phyloP scores from a whole-genome alignment of 2,329 filamentous ascomycete species.

The Ophiostoma tasmaniense region DNA sequence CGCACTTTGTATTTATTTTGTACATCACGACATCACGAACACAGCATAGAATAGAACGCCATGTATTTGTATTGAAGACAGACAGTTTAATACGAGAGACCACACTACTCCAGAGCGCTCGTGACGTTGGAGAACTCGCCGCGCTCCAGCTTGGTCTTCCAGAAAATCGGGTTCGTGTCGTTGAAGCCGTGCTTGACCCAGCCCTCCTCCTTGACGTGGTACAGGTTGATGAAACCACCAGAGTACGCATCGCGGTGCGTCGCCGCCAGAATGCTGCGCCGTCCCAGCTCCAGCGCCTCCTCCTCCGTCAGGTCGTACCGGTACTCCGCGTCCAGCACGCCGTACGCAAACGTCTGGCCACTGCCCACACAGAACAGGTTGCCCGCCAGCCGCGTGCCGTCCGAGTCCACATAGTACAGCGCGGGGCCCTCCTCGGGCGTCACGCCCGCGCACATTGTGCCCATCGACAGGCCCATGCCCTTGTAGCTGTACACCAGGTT shows the following conservation, averaged over 20 bases:
- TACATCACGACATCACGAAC: not conserved
- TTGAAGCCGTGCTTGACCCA: constrained; percentile 99
- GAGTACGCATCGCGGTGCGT: constrained; percentile 98
- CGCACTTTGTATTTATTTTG: not conserved
- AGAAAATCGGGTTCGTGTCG: constrained; percentile 99
- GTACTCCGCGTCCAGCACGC: constrained; percentile 94
- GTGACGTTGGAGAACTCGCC: constrained; percentile 97
- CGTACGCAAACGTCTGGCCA: constrained; percentile 97
- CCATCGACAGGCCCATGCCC: constrained; percentile 97
- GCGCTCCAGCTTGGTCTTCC: constrained; percentile 97
- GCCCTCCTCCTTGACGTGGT: constrained; percentile 97
- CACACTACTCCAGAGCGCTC: constrained; percentile 54
- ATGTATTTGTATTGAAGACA: not conserved
- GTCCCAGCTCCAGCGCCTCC: constrained; percentile 83
- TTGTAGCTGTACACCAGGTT: constrained; percentile 99
- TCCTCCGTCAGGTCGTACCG: constrained; percentile 77
- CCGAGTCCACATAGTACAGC: constrained; percentile 97
- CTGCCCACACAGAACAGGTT: constrained; percentile 98
- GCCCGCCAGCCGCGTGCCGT: constrained; percentile 83
- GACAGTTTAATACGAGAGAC: not conserved
- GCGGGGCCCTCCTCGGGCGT: constrained; percentile 92
- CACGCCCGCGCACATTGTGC: constrained; percentile 97
- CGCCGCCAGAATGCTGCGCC: constrained; percentile 86
- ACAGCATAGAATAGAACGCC: not conserved
- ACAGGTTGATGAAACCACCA: constrained; percentile 96